Percentiles rank a stretch among this genome's conserved stretches.
phyloP scores from a whole-genome alignment of 176 grass and related monocot species.

The Cocos nucifera region DNA sequence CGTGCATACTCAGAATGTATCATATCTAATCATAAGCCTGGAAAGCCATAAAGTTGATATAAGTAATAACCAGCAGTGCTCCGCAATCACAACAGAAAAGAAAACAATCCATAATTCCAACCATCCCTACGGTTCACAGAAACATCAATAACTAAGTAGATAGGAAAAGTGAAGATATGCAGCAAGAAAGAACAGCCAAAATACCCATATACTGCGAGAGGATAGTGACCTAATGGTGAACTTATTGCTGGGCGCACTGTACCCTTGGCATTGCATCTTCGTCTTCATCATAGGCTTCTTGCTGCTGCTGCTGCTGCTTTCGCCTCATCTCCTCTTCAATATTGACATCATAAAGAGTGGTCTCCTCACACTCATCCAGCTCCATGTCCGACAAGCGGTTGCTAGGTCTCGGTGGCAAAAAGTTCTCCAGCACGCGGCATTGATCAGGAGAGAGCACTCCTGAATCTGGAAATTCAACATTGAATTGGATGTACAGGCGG shows the following conservation, averaged over 20 bases:
- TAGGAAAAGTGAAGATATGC: too few species aligned
- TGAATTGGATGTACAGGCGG: slow-evolving; percentile 73
- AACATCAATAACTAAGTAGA: too few species aligned
- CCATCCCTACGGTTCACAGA: too few species aligned
- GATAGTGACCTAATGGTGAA: too few species aligned
- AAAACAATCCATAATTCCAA: too few species aligned
- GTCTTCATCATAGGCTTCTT: slow-evolving; percentile 80
- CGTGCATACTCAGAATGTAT: too few species aligned
- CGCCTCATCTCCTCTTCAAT: slow-evolving; percentile 94
- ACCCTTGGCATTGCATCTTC: slow-evolving; percentile 57
- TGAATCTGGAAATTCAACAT: slow-evolving; percentile 62
- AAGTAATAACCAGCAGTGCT: too few species aligned
- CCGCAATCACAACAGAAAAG: too few species aligned
- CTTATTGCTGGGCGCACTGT: slow-evolving; percentile 91
- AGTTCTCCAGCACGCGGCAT: slow-evolving; percentile 47
- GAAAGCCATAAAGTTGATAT: too few species aligned
- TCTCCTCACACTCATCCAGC: slow-evolving; percentile 77
- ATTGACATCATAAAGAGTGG: slow-evolving; percentile 70
- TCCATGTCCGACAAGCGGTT: slow-evolving; percentile 45
- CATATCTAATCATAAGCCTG: too few species aligned
- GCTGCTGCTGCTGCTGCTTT: slow-evolving; percentile 50
- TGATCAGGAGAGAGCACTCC: slow-evolving; percentile 39
- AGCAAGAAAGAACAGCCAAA: too few species aligned
- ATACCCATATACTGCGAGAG: too few species aligned
- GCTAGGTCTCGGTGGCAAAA: slow-evolving; percentile 38